Evolutionary conservation across 2,329 filamentous ascomycete genomes (phyloP).

Genomic region (Diplodia mutila): DNA sequence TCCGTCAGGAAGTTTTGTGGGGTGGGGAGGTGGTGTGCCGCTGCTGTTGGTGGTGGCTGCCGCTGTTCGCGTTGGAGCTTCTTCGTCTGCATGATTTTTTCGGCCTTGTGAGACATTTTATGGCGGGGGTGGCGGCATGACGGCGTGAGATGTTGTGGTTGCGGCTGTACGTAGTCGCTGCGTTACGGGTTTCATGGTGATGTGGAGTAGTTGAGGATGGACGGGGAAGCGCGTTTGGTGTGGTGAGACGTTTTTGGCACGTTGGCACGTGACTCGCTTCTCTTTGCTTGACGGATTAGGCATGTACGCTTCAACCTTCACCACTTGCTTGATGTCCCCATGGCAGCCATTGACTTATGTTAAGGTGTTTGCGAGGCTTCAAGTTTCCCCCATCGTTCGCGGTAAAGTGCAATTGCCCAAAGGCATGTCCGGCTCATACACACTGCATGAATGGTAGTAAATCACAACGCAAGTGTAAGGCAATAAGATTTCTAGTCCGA

Average conservation of each 20-base stretch:
- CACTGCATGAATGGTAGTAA: neutral
- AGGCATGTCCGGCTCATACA: neutral
- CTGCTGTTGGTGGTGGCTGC: neutral
- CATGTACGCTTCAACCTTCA: neutral
- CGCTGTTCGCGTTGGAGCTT: neutral
- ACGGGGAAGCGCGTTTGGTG: neutral
- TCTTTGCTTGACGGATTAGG: neutral
- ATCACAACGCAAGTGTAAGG: neutral
- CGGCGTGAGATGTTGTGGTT: neutral
- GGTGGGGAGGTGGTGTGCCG: slow-evolving; percentile 28
- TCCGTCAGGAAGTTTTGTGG: slow-evolving; percentile 41
- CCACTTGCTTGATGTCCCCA: neutral
- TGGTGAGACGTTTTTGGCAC: neutral
- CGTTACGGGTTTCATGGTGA: slow-evolving; percentile 21
- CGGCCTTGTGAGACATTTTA: slow-evolving; percentile 4
- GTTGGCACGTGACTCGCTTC: neutral
- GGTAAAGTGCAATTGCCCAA: neutral
- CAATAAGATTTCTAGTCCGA: neutral
- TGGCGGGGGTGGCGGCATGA: slow-evolving; percentile 16
- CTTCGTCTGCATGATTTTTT: neutral
- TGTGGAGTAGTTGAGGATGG: neutral
- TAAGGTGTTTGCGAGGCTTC: neutral
- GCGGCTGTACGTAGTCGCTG: neutral
- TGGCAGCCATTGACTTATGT: neutral
- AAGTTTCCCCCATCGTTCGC: neutral